Evolutionary conservation across 2,329 filamentous ascomycete species (phyloP).

Genomic region (Trichophyton equinum): DNA sequence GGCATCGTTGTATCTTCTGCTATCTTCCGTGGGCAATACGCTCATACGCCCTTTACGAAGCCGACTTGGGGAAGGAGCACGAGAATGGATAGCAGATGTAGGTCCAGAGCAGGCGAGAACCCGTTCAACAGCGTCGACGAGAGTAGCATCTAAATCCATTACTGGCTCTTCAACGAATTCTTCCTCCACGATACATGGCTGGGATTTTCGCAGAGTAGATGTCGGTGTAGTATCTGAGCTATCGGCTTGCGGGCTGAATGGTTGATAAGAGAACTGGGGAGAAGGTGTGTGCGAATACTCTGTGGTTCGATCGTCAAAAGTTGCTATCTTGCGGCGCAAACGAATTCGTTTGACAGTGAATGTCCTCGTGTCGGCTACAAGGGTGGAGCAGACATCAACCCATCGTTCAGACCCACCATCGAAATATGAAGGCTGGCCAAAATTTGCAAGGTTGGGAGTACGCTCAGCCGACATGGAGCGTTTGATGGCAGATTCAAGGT

Average conservation of each 20-base stretch:
- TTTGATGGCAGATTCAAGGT: conserved; percentile 43
- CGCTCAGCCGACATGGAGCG: conserved; percentile 45
- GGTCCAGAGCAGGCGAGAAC: conserved; percentile 37
- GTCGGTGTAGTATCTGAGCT: conserved; percentile 7
- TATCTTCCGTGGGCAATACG: conserved; percentile 14
- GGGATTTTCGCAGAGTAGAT: not conserved
- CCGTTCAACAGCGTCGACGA: conserved; percentile 46
- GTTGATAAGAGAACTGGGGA: conserved; percentile 19
- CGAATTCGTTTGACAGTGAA: conserved; percentile 45
- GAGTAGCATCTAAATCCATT: conserved; percentile 46
- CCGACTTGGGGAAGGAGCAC: conserved; percentile 30
- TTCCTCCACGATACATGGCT: conserved; percentile 31
- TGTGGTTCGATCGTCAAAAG: conserved; percentile 16
- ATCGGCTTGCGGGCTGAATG: conserved; percentile 18
- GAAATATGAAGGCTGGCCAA: conserved; percentile 23
- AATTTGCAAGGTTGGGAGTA: conserved; percentile 23
- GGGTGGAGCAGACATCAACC: conserved; percentile 45
- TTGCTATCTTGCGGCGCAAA: conserved; percentile 37
- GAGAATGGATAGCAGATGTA: conserved; percentile 30
- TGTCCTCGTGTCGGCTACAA: conserved; percentile 43
- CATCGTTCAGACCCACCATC: conserved; percentile 34
- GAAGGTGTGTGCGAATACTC: conserved; percentile 10
- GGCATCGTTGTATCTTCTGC: conserved; percentile 7
- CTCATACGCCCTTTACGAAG: conserved; percentile 23
- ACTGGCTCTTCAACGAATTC: conserved; percentile 42